A percentile compares a stretch with the other conserved stretches of the same genome.
Conservation (phyloP, 495 filamentous ascomycete genomes). For the Staphylotrichum tortipilum region DNA sequence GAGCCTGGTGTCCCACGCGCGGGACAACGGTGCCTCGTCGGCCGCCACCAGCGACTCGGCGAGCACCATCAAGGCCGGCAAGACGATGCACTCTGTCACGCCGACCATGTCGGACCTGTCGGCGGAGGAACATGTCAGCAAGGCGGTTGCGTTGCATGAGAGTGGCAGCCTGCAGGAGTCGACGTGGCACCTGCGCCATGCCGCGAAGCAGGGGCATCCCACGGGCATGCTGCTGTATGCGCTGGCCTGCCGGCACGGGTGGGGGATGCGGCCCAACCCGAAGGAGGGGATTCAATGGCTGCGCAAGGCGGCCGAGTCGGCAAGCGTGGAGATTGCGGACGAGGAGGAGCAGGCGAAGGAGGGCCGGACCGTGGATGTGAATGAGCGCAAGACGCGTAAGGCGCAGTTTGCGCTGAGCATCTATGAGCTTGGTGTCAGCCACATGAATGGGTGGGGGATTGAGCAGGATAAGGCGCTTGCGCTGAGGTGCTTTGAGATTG, state of each 20-base stretch:
- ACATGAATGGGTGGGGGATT: constrained; percentile 97
- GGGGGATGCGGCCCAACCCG: constrained; percentile 91
- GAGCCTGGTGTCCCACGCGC: constrained; percentile 28
- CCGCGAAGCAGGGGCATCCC: constrained; percentile 73
- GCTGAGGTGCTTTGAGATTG: constrained; percentile 90
- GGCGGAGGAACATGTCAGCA: constrained; percentile 77
- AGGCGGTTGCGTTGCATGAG: constrained; percentile 83
- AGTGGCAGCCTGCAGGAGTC: constrained; percentile 79
- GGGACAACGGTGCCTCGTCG: constrained; percentile 34
- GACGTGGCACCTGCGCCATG: constrained; percentile 88
- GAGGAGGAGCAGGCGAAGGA: constrained; percentile 61
- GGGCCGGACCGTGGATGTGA: constrained; percentile 51
- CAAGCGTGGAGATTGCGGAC: constrained; percentile 70
- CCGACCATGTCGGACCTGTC: constrained; percentile 50
- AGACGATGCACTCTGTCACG: constrained; percentile 41
- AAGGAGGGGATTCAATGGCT: constrained; percentile 83
- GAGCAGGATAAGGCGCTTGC: constrained; percentile 84
- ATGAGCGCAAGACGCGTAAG: constrained; percentile 66
- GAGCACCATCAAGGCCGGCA: constrained; percentile 54
- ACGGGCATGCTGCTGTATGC: constrained; percentile 95
- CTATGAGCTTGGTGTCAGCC: constrained; percentile 92
- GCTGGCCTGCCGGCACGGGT: constrained; percentile 92
- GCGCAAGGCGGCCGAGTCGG: constrained; percentile 78
- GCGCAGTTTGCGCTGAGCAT: constrained; percentile 91
- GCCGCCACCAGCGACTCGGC: constrained; percentile 56